Evolutionary conservation across 768 basidiomycete species (phyloP), one percentile per base, ranked within the genome.

Genomic region (Lyophyllum semitale): DNA sequence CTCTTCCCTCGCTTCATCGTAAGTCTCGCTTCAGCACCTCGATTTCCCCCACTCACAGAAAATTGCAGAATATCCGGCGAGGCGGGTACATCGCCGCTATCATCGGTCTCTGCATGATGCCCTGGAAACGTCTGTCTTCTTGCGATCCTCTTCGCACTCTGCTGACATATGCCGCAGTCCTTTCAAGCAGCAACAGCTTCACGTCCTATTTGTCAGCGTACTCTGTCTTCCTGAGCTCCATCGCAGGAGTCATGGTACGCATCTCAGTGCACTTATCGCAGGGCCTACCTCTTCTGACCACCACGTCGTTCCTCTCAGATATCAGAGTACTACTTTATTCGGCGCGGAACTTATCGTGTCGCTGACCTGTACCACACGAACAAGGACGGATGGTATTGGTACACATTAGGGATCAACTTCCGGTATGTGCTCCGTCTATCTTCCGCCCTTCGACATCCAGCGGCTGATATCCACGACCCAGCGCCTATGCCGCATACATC

Each of bases 71-170:
- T 65, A 93, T 94, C 66, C 84, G 91, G 20, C 82, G 91, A 18
- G 91, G 93, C 26, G 91, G 91, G 15, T 95, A 88, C 71, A 72
- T 93, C 44, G 88, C 86, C n/a, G 90, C 89, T 8, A 76, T 88
- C 44, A 84, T 91, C 37, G 91, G 91, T 4, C 64, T 92, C 29
- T 82, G 77, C 69, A 90, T 90, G 76, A 80, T 85, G 33, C 89
- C 88, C 1, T 91, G 89, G 89, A 88, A 88, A 62, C 72, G 37
- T 38, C 4, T 15, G 37, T 18, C 15, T 18, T 38, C 37, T 18
- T 38, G 4, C 12, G n/a, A 38, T 4, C n/a, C n/a, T 38, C 17
- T n/a, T 18, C 3, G 3, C 4, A 4, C 33, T 9, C 11, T 15
- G 12, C 33, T 4, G 33, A 35, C 33, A 15, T 35, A 9, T 13